These are phyloP conservation scores for Debaryomyces tyrocola DNA, from an alignment of 805 yeast genomes.

Conservation along the genomic window DNA sequence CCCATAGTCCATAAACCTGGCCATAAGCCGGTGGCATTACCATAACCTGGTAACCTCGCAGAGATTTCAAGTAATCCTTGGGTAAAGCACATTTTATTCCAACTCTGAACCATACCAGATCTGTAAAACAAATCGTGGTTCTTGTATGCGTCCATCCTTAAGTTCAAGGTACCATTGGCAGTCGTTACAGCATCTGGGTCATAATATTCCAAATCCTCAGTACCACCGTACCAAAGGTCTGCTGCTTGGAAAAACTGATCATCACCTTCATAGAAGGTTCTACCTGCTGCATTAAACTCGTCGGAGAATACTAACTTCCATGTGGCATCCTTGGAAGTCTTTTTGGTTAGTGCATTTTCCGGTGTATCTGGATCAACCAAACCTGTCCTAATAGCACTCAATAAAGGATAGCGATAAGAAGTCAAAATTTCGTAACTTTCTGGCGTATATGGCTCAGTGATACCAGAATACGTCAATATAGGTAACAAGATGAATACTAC, in stretches of 20 bases:
- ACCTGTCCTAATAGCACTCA: conserved; percentile 57
- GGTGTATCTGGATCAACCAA: conserved; percentile 78
- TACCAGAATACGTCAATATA: conserved; percentile 79
- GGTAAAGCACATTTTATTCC: conserved; percentile 90
- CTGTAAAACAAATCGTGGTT: conserved; percentile 81
- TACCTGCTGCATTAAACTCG: conserved; percentile 86
- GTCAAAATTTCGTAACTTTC: conserved; percentile 47
- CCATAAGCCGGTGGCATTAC: conserved; percentile 83
- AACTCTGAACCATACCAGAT: conserved; percentile 87
- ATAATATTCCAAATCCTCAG: conserved; percentile 92
- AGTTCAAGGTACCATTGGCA: conserved; percentile 62
- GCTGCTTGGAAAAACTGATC: conserved; percentile 91
- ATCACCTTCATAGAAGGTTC: conserved; percentile 87
- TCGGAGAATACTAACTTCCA: conserved; percentile 87
- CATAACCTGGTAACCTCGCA: conserved; percentile 77
- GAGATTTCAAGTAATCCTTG: conserved; percentile 80
- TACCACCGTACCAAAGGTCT: conserved; percentile 82
- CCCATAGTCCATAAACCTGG: conserved; percentile 97
- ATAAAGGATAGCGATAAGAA: conserved; percentile 54
- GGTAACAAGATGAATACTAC: conserved; percentile 80
- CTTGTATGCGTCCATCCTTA: conserved; percentile 78
- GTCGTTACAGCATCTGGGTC: conserved; percentile 88
- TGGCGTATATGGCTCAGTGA: conserved; percentile 30
- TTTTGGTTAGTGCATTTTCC: conserved; percentile 44
- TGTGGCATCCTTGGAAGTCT: conserved; percentile 56